Evolutionary conservation across 2,329 filamentous ascomycete genomes (phyloP).

Genomic region (Phaeosphaeriaceae sp.): DNA sequence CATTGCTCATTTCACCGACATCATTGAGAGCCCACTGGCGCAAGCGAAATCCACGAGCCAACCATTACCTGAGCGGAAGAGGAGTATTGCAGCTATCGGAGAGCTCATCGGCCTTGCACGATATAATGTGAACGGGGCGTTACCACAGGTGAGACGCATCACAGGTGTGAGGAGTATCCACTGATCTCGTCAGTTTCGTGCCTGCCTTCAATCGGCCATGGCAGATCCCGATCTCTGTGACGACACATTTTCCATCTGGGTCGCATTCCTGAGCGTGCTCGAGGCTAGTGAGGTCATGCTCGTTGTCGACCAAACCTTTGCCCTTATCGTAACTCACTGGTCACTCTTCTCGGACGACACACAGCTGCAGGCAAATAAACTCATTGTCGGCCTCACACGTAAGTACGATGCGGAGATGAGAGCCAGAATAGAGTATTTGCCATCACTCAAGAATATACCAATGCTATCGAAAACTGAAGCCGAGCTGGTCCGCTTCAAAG

Average conservation of each 20-base stretch:
- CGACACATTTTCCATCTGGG: conserved; percentile 84
- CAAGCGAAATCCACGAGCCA: conserved; percentile 54
- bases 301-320: conserved; percentile 87
- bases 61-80: conserved; percentile 71
- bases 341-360: conserved; percentile 66
- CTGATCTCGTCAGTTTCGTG: conserved; percentile 71
- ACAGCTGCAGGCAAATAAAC: conserved; percentile 64
- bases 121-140: conserved; percentile 74
- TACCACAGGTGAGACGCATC: conserved; percentile 75
- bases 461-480: conserved; percentile 72
- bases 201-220: conserved; percentile 87
- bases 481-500: conserved; percentile 70
- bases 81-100: conserved; percentile 82
- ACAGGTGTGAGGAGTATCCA: neutral
- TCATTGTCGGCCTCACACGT: conserved; percentile 71
- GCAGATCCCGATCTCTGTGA: conserved; percentile 76
- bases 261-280: conserved; percentile 75
- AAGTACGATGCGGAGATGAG: conserved; percentile 67
- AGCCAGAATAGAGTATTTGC: conserved; percentile 75
- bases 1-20: conserved; percentile 80
- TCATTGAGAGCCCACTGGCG: conserved; percentile 71
- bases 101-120: conserved; percentile 84
- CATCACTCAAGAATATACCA: conserved; percentile 75
- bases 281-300: conserved; percentile 76
- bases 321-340: conserved; percentile 87